Evolutionary conservation across 768 basidiomycete species (phyloP).

Genomic region (Naematelia encephala): DNA sequence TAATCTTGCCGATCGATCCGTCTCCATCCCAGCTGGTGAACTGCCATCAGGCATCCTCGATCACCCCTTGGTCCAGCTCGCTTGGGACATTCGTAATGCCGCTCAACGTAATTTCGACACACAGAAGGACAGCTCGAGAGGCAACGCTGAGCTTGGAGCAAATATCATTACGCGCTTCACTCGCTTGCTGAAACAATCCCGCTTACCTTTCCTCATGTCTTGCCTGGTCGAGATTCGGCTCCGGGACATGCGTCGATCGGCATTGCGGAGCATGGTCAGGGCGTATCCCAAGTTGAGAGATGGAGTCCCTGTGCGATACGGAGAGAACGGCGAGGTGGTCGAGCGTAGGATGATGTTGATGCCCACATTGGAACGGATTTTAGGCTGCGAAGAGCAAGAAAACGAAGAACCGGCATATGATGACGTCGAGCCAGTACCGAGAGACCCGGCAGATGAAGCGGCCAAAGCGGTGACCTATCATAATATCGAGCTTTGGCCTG

Average conservation of each 20-base stretch:
- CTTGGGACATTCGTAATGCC: slow-evolving; percentile 71
- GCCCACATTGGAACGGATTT: slow-evolving; percentile 42
- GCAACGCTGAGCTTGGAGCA: slow-evolving; percentile 63
- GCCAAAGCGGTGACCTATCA: slow-evolving; percentile 31
- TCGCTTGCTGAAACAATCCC: slow-evolving; percentile 64
- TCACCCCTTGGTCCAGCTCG: slow-evolving; percentile 75
- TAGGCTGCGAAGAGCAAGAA: slow-evolving; percentile 51
- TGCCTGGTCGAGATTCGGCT: slow-evolving; percentile 86
- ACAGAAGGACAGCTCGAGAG: slow-evolving; percentile 50
- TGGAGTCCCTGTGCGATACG: slow-evolving; percentile 21
- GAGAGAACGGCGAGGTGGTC: slow-evolving; percentile 57
- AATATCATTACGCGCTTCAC: slow-evolving; percentile 61
- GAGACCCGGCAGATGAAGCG: slow-evolving; percentile 29
- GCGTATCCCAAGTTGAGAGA: slow-evolving; percentile 34
- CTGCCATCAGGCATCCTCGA: slow-evolving; percentile 63
- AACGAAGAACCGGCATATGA: slow-evolving; percentile 44
- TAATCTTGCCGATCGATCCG: slow-evolving; percentile 79
- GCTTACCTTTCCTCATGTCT: slow-evolving; percentile 82
- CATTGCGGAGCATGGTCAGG: slow-evolving; percentile 59
- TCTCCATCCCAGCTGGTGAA: slow-evolving; percentile 61
- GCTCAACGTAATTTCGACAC: slow-evolving; percentile 70
- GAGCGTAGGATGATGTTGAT: slow-evolving; percentile 45
- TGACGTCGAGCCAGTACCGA: slow-evolving; percentile 21
- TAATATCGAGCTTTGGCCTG: slow-evolving; percentile 29
- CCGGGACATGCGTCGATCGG: slow-evolving; percentile 55